Conservation (phyloP, 768 basidiomycete genomes). For the Amanita pallidorosea region DNA sequence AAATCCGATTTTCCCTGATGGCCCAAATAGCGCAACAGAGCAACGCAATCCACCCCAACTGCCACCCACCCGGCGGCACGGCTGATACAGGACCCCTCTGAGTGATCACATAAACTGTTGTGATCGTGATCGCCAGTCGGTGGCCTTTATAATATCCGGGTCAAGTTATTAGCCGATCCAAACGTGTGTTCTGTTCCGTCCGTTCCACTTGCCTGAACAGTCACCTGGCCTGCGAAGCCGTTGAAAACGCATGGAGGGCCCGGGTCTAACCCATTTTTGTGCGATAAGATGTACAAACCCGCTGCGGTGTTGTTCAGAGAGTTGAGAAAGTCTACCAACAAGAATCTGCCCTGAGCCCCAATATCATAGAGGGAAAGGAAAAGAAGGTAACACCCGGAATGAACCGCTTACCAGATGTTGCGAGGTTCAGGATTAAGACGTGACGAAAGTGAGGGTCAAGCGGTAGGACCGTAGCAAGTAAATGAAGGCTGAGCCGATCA, state of each 20-base stretch:
- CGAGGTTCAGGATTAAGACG: slow-evolving; percentile 7
- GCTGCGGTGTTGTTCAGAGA: slow-evolving; percentile 3
- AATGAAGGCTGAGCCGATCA: slow-evolving; percentile 6
- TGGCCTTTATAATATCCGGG: slow-evolving; percentile 2
- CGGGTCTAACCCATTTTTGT: neutral
- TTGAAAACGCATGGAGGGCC: slow-evolving; percentile 6
- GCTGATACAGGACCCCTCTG: neutral
- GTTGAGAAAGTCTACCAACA: slow-evolving; percentile 5
- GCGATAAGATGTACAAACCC: slow-evolving; percentile 5
- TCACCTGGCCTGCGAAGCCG: slow-evolving; percentile 7
- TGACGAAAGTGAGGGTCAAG: slow-evolving; percentile 8
- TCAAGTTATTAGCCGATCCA: neutral
- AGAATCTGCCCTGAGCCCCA: too few relatives aligned
- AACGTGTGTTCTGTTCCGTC: too few relatives aligned
- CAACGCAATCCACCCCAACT: neutral
- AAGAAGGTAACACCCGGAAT: too few relatives aligned
- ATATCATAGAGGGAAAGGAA: too few relatives aligned
- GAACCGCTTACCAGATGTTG: neutral
- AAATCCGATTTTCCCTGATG: too few relatives aligned
- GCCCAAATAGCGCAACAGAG: neutral
- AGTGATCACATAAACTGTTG: neutral
- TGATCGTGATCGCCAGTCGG: slow-evolving; percentile 6
- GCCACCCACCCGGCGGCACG: neutral
- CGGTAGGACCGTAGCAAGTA: slow-evolving; percentile 9
- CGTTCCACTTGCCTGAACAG: slow-evolving; percentile 2